Evolutionary conservation across 1,284 basidiomycete species (phyloP).

Genomic region (Ganoderma resinaceum): DNA sequence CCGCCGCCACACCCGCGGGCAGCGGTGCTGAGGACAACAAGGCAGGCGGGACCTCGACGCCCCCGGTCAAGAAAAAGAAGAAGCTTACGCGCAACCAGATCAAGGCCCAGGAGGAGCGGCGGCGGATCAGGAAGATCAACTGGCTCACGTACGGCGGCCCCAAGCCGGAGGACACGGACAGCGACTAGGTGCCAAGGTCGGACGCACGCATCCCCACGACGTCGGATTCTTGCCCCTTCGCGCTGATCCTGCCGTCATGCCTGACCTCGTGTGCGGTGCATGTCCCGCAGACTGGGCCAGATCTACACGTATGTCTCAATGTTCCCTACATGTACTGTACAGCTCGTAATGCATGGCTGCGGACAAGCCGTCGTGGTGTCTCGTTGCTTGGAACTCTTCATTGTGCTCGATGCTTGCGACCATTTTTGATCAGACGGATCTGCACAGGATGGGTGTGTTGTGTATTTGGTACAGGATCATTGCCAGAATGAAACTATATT

Average conservation of each 20-base stretch:
- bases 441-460: slow-evolving; percentile 9
- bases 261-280: background rate
- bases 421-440: slow-evolving; percentile 8
- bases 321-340: background rate
- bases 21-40: slow-evolving; percentile 73
- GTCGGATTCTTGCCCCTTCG: background rate
- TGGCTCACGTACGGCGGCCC: slow-evolving; percentile 87
- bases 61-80: slow-evolving; percentile 83
- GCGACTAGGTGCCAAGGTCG: slow-evolving; percentile 30
- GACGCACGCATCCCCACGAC: background rate
- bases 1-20: slow-evolving; percentile 69
- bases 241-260: background rate
- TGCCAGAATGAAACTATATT: slow-evolving; percentile 20
- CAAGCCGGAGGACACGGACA: slow-evolving; percentile 82
- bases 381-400: background rate
- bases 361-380: background rate
- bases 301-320: slow-evolving; percentile 2
- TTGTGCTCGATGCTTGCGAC: background rate
- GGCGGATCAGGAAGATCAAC: slow-evolving; percentile 78
- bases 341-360: background rate
- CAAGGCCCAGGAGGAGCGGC: slow-evolving; percentile 87
- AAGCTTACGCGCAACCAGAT: slow-evolving; percentile 90
- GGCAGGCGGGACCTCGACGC: slow-evolving; percentile 47
- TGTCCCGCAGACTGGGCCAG: background rate
- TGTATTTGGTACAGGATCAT: slow-evolving; percentile 7